Base-by-base conservation (phyloP, 2,329 filamentous ascomycete genomes). In the Cytospora piceae region DNA sequence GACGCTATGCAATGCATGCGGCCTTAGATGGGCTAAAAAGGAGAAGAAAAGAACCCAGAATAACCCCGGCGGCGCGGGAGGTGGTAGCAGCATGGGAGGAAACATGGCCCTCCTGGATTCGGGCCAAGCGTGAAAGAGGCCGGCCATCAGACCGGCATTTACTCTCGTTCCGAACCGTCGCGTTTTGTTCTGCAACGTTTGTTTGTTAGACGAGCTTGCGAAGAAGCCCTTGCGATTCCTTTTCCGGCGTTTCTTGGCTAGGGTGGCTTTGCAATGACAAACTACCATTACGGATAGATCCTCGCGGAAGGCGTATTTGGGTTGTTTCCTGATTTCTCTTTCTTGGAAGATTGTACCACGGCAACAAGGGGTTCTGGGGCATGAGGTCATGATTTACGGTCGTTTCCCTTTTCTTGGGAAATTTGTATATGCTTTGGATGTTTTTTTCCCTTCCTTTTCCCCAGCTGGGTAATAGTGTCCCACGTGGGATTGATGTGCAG, bases 1-100 rank as follows among this genome's bases (percentile, higher is more conserved):
- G 78, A 97, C 94, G 11, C 80, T 98, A 15, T 98, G 94, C 78
- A 98, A 98, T 79, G 94, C 94, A 9, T 98, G 94, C 75, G 94
- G 94, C 46, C 79, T 90, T 34, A 82, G 88, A 61, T 90, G 88
- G 88, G 87, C 88, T 20, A 88, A 91, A 85, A 93, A 92, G 74
- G 92, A 95, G 74, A 95, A 95, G 82, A 94, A 93, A 74, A 77
- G 74, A 62, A 74, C 71, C 63, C 70, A 71, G 27, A 73, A 63
- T 37, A 68, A 52, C 27, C 64, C 65, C 32, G 67, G 63, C 20
- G 49, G 63, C 24, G 56, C 55, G 11, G 31, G 57, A 9, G 58
- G 51, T 7, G 22, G 57, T 46, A 58, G 66, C 24, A 49, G 46
- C 29, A 54, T 67, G 37, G 65, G 54, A 27, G 54, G 62, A 15